phyloP scores from a whole-genome alignment of 805 yeast species.

The Yamadazyma scolyti region DNA sequence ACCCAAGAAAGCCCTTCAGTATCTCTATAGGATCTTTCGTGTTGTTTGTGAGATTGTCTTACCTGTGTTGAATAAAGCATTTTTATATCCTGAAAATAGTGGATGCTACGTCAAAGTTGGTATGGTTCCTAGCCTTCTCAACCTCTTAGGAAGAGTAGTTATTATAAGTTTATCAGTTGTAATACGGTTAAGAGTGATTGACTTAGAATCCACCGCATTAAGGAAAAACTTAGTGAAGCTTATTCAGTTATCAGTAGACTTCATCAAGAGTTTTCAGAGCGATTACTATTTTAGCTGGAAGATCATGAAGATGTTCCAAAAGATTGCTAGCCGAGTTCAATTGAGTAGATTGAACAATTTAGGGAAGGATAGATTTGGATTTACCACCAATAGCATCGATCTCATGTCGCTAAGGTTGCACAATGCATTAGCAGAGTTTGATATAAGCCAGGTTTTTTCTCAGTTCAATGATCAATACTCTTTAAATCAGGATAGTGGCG shows the following conservation, averaged over 20 bases:
- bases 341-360: conserved; percentile 9
- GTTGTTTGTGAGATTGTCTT: conserved; percentile 18
- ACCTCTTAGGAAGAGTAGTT: conserved; percentile 1
- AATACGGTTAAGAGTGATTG: not conserved
- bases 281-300: conserved; percentile 63
- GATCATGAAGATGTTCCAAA: conserved; percentile 50
- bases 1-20: conserved; percentile 26
- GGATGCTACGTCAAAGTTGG: too few relatives aligned
- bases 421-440: conserved; percentile 4
- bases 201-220: conserved; percentile 4
- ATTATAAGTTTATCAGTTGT: conserved; percentile 1
- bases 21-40: conserved; percentile 23
- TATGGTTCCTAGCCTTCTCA: conserved; percentile 1
- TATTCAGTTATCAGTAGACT: conserved; percentile 12
- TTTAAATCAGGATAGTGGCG: too few relatives aligned
- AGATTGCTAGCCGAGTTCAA: conserved; percentile 32
- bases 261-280: conserved; percentile 36
- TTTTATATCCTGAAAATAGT: conserved; percentile 2
- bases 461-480: too few relatives aligned
- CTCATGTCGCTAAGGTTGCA: not conserved
- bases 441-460: conserved; percentile 6
- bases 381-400: conserved; percentile 5
- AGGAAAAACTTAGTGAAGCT: conserved; percentile 13
- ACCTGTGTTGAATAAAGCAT: conserved; percentile 4
- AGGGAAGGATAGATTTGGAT: conserved; percentile 2